Conservation (phyloP, 2,329 filamentous ascomycete genomes). For the Dryadomyces sulphureus region DNA sequence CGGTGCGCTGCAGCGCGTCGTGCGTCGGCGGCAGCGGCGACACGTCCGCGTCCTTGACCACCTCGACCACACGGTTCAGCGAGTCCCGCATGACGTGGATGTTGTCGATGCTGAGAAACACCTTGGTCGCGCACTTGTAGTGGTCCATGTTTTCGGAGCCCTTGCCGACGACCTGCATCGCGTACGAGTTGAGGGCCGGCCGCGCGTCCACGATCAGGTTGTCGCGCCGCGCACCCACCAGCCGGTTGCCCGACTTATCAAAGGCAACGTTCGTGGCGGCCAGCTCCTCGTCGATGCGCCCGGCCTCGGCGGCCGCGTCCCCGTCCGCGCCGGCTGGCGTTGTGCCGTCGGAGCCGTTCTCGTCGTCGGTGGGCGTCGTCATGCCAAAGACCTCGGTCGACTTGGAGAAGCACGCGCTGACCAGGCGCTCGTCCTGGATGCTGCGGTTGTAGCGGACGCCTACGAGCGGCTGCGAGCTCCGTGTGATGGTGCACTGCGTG, state of each 20-base stretch:
- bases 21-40: conserved; percentile 68
- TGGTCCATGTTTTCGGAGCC: conserved; percentile 97
- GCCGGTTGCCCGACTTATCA: conserved; percentile 45
- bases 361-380: neutral
- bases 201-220: conserved; percentile 95
- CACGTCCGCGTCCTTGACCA: conserved; percentile 83
- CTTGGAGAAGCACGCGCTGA: conserved; percentile 82
- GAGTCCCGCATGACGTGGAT: conserved; percentile 97
- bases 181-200: conserved; percentile 84
- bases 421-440: conserved; percentile 87
- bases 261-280: conserved; percentile 36
- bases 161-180: conserved; percentile 84
- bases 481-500: conserved; percentile 92
- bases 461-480: conserved; percentile 82
- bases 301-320: conserved; percentile 39
- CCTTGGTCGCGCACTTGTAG: conserved; percentile 82
- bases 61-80: conserved; percentile 72
- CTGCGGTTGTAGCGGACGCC: conserved; percentile 79
- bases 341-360: neutral
- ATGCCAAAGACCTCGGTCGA: conserved; percentile 28
- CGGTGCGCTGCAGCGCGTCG: conserved; percentile 67
- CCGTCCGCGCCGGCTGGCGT: neutral
- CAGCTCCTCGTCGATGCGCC: conserved; percentile 55
- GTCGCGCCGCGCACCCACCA: conserved; percentile 76
- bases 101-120: conserved; percentile 91